Evolutionary conservation across 139 green algal species (phyloP), one percentile per base, ranked within the genome.

Genomic region (Chlorella sorokiniana): DNA sequence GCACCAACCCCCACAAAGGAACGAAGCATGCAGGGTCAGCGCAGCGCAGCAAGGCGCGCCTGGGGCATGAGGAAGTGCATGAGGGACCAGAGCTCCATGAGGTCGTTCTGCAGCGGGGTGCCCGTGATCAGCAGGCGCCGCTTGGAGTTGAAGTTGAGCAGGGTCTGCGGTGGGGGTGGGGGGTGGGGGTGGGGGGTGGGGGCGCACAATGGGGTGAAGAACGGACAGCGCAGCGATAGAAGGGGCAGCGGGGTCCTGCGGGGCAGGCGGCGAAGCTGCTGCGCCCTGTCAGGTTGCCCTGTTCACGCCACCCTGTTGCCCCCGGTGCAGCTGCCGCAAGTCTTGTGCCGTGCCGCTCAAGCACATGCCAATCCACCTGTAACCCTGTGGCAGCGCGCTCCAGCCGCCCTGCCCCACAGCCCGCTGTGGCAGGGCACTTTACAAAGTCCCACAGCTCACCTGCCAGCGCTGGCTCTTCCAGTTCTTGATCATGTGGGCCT

Each of bases 401-500:
- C 48, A 56, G 14, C 11, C 48, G 14, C 48, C 48, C 48, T 56
- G 48, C 48, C 48, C 11, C 48, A 56, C n/a, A n/a, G n/a, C 48
- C 48, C 16, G 48, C 48, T 59, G 14, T 59, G 48, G 16, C 48
- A 25, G 48, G 14, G 48, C 48, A n/a, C n/a, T n/a, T n/a, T n/a
- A n/a, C 48, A 16, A 11, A 59, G 16, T 40, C 29, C 62, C 62
- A 69, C 25, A 27, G 23, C 42, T 10, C 42, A 67, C 72, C 72
- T 79, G 85, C 96, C 96, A 99, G 22, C 96, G 89, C 91, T 98
- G 95, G 82, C 88, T 95, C 85, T 95, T 94, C 96, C 96, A 99
- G 89, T 99, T 99, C 90, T 99, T 99, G 88, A 99, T 99, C 94
- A 99, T 98, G 91, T 99, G 96, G n/a, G 96, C 96, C 89, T 99